These are phyloP conservation scores for Rhodotorula diobovata DNA, from an alignment of 768 basidiomycete species.

Conservation along the genomic window DNA sequence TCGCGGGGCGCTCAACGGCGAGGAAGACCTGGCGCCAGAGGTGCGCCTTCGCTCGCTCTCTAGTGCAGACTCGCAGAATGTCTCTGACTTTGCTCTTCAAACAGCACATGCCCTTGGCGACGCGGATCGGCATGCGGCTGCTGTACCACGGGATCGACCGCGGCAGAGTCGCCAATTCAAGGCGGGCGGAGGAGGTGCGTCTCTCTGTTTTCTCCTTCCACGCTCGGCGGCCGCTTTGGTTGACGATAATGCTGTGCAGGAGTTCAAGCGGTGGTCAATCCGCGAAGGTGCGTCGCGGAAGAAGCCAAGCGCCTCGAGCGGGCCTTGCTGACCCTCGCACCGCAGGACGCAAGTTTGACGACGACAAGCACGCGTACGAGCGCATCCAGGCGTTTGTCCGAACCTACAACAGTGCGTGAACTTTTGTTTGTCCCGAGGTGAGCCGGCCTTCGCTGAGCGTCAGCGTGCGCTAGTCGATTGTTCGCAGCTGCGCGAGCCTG, in stretches of 20 bases:
- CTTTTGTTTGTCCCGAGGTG: slow-evolving; percentile 56
- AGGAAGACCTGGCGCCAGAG: background rate
- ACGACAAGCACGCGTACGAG: slow-evolving; percentile 13
- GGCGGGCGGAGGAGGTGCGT: background rate
- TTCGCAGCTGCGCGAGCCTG: slow-evolving; percentile 62
- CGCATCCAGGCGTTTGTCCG: slow-evolving; percentile 48
- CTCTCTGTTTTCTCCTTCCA: background rate
- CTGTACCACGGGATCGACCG: slow-evolving; percentile 14
- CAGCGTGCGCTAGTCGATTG: slow-evolving; percentile 49
- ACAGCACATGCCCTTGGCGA: slow-evolving; percentile 19
- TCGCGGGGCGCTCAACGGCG: background rate
- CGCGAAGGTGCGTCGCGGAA: background rate
- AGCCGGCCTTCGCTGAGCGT: slow-evolving; percentile 46
- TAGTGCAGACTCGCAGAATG: no score
- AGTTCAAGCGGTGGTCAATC: background rate
- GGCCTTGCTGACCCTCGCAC: background rate
- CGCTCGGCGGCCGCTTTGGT: background rate
- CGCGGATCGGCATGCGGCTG: slow-evolving; percentile 4
- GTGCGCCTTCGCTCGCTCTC: background rate
- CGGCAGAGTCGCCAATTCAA: background rate
- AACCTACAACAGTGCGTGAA: slow-evolving; percentile 47
- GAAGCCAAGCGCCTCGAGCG: background rate
- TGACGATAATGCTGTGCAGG: background rate
- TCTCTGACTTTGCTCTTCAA: no score
- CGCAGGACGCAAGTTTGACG: slow-evolving; percentile 25